Evolutionary conservation across 2,329 filamentous ascomycete species (phyloP), one percentile per base, ranked within the genome.

Genomic region (Colletotrichum theobromicola): DNA sequence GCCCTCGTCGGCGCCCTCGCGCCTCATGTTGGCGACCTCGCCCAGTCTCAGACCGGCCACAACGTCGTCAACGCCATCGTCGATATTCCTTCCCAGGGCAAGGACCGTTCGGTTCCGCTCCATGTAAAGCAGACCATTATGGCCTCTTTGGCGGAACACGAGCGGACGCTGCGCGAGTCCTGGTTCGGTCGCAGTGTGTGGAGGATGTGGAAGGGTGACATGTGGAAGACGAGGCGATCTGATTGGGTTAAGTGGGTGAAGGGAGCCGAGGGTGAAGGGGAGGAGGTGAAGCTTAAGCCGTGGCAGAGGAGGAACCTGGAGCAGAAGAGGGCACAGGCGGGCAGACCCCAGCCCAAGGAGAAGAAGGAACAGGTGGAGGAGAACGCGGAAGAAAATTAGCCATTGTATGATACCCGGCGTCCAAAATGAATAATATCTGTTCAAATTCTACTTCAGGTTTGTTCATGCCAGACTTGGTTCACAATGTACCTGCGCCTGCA

Each of bases 201-300:
- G 90, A 84, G 88, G 30, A 84, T 84, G 46, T 92, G 90, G 90
- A 88, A 87, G 80, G 90, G 89, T 15, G 90, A 92, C 75, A 79
- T 88, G 80, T 92, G 89, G 89, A 88, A 87, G 79, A 87, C 87
- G 62, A 83, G 87, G 55, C 82, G 86, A 63, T 81, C 83, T 18
- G 90, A 91, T 63, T 92, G 90, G 90, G 88, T 90, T 75, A 79
- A 83, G 4, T 91, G 89, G 88, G 87, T 87, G 74, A 91, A 89
- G 81, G 89, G 90, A 77, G 83, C 87, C 64, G 81, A 80, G n/a
- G 78, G 78, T 28, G 55, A 69, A 24, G 67, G 57, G 42, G 75
- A 72, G 16, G 75, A 75, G 53, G 28, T 61, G 7, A 76, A 63
- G 68, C 46, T 67, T 16, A 76, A 75, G 72, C 75, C 75, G 37